phyloP scores from a whole-genome alignment of 345 rosid species.

The Eucalyptus pumila region DNA sequence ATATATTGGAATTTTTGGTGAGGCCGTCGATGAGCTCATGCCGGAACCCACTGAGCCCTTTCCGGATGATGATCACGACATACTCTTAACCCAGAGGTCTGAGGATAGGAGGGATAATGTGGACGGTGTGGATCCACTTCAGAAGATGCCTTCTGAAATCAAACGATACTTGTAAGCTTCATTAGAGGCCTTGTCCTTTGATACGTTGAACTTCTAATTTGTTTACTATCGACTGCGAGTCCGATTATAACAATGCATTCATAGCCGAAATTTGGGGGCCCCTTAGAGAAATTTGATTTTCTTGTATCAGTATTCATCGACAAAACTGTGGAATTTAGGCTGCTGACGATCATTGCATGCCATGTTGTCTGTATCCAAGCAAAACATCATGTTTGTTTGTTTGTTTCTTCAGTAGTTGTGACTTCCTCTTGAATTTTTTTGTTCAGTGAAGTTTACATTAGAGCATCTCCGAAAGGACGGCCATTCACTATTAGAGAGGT shows the following conservation, averaged over 20 bases:
- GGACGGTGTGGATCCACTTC: constrained; percentile 58
- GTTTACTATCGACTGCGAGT: neutral
- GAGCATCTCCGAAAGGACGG: constrained; percentile 70
- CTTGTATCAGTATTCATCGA: neutral
- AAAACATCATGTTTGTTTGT: neutral
- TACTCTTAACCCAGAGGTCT: constrained; percentile 83
- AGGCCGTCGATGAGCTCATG: constrained; percentile 71
- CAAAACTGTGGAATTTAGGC: neutral
- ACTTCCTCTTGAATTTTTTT: neutral
- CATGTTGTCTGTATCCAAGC: neutral
- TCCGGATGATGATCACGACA: constrained; percentile 82
- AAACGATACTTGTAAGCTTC: constrained; percentile 76
- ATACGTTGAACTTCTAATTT: neutral
- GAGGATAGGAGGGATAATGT: constrained; percentile 46
- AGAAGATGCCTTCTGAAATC: constrained; percentile 83
- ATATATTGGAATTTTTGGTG: constrained; percentile 58
- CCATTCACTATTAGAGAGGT: constrained; percentile 88
- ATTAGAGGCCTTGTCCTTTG: neutral
- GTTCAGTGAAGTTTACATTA: constrained; percentile 80
- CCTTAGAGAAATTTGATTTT: neutral
- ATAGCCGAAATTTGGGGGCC: neutral
- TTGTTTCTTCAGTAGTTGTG: neutral
- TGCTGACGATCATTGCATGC: neutral
- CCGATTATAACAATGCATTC: neutral
- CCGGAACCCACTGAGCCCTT: constrained; percentile 87